Evolutionary conservation across 1,139 yeast genomes (phyloP), one percentile per base, ranked within the genome.

Genomic region (Blastobotrys ciferrii): DNA sequence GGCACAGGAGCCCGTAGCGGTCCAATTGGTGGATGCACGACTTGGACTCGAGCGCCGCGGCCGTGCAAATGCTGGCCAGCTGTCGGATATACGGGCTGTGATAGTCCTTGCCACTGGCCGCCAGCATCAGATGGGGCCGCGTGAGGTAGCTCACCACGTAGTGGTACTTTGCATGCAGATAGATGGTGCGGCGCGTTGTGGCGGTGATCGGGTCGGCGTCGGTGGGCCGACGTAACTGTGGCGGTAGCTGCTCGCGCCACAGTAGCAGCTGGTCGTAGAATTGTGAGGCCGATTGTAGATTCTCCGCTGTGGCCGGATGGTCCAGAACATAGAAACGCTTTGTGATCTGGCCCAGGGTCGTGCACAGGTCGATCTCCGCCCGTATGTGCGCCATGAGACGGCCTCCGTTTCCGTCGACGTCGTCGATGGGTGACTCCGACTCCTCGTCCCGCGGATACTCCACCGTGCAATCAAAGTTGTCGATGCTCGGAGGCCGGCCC

Each of bases 401-500:
- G n/a, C n/a, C 17, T 36, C 39, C 5, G 35, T 9, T 12, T 15
- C 38, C 20, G 13, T 13, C 5, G 38, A 33, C 12, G 13, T 30
- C 9, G 33, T 43, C 25, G 23, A 37, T 5, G 30, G 17, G 19
- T n/a, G n/a, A n/a, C n/a, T 40, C 43, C 11, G 44, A 28, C n/a
- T 40, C 33, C 20, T 45, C 48, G 14, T 43, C 48, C 12, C 48
- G 19, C 4, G 52, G 49, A 18, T 28, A 33, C 11, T 42, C 52
- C 20, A 45, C 49, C 4, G 52, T 42, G 32, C 47, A 42, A 31
- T 49, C 52, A 32, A 37, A 49, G 25, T 80, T 84, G 17, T 67
- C 63, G 14, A 80, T 60, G 1, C 73, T 65, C 54, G 75, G 77
- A 1, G 78, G 77, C 56, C 76, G 75, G 12, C 82, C 80, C 14